Conservation (phyloP, 495 filamentous ascomycete species). For the Neurospora tetrasperma region DNA sequence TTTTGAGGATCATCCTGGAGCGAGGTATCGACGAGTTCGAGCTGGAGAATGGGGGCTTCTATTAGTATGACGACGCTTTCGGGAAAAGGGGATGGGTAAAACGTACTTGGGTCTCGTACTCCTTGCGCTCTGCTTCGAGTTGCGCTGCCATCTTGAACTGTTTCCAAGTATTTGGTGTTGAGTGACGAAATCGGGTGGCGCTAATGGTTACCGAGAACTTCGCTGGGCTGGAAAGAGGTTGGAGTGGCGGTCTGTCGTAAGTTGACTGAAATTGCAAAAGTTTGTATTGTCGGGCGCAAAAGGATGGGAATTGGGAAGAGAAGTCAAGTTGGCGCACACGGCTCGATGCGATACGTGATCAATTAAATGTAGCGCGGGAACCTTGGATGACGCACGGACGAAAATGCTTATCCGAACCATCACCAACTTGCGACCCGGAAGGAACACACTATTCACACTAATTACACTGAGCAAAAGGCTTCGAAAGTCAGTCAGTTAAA, state of each 20-base stretch:
- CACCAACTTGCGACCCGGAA: neutral
- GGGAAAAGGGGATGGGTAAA: neutral
- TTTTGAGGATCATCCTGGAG: constrained; percentile 79
- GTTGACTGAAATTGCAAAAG: neutral
- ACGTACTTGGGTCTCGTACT: constrained; percentile 71
- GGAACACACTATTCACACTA: too few species aligned
- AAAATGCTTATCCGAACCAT: neutral
- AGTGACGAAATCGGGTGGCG: neutral
- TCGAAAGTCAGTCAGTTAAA: neutral
- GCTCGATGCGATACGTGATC: neutral
- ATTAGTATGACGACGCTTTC: constrained; percentile 10
- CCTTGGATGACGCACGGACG: neutral
- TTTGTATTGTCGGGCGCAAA: neutral
- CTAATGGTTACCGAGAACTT: neutral
- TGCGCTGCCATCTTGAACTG: constrained; percentile 26
- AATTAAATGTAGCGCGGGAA: neutral
- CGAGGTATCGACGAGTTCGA: constrained; percentile 66
- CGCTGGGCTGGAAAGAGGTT: neutral
- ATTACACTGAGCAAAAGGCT: neutral
- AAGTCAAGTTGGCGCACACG: neutral
- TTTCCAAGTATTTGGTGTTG: neutral
- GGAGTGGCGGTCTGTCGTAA: neutral
- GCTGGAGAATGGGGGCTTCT: constrained; percentile 34
- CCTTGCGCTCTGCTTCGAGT: constrained; percentile 66
- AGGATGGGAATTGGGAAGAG: neutral